A percentile compares a stretch with the other conserved stretches of the same genome.
Conservation (phyloP, 2,329 filamentous ascomycete genomes). For the Camptophora hylomeconis region DNA sequence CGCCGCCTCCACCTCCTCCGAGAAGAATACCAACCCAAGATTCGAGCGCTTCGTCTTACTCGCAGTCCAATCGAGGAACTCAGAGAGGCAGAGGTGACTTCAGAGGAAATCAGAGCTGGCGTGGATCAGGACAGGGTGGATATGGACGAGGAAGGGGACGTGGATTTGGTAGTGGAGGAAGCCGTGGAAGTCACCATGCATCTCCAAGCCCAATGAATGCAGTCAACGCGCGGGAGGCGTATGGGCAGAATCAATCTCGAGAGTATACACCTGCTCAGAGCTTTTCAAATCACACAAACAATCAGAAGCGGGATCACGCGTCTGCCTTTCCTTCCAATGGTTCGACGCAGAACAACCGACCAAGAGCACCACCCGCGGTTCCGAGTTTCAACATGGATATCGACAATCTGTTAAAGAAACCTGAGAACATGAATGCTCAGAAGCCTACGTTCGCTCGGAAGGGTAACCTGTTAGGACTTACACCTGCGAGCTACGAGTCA, state of each 20-base stretch:
- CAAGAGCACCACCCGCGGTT: constrained; percentile 14
- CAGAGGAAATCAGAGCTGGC: constrained; percentile 6
- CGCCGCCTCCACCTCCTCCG: constrained; percentile 31
- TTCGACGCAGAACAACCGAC: constrained; percentile 6
- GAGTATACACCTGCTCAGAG: no score
- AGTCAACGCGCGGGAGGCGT: neutral
- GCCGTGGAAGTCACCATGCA: no score
- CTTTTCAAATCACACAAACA: no score
- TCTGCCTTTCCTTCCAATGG: constrained; percentile 14
- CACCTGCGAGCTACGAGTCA: constrained; percentile 31
- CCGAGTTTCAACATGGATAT: constrained; percentile 16
- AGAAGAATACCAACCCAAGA: constrained; percentile 4
- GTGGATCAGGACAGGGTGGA: constrained; percentile 8
- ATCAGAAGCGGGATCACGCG: constrained; percentile 16
- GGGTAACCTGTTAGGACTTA: constrained; percentile 35
- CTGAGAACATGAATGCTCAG: constrained; percentile 11
- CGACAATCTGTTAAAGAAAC: constrained; percentile 12
- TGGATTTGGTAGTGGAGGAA: neutral
- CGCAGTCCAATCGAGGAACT: constrained; percentile 2
- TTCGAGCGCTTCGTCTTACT: neutral
- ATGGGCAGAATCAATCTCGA: constrained; percentile 8
- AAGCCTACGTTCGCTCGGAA: constrained; percentile 27
- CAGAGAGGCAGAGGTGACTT: constrained; percentile 7
- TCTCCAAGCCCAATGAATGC: no score
- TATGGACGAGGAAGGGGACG: constrained; percentile 6